Evolutionary conservation across 225 moss, liverwort and hornwort species (phyloP).

Genomic region (Lunularia cruciata): DNA sequence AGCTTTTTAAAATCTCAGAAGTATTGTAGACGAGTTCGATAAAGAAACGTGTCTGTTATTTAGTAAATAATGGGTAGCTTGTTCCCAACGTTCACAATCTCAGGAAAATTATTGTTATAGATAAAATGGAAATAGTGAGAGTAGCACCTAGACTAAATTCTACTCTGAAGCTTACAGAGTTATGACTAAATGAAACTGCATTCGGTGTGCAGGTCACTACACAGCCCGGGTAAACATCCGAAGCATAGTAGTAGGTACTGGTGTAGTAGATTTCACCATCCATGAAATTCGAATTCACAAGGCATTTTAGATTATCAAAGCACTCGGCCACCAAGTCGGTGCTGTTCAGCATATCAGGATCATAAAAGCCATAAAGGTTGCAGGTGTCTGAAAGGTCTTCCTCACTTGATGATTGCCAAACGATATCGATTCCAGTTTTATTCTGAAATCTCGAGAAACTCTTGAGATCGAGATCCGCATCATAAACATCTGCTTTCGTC

Average conservation of each 20-base stretch:
- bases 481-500: background rate
- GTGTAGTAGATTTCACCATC: background rate
- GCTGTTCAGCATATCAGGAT: background rate
- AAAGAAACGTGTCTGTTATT: too few species aligned
- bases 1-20: too few species aligned
- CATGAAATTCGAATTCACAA: background rate
- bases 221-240: background rate
- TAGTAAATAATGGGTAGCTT: too few species aligned
- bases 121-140: too few species aligned
- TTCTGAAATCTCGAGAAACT: background rate
- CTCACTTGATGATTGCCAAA: background rate
- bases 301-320: background rate
- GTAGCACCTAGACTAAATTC: too few species aligned
- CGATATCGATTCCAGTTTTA: background rate
- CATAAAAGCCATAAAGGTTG: background rate
- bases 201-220: background rate
- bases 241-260: slow-evolving; percentile 3
- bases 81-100: too few species aligned
- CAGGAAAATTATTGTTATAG: too few species aligned
- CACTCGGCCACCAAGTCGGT: background rate
- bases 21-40: too few species aligned
- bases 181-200: background rate
- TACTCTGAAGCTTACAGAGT: too few species aligned
- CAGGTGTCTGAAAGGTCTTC: background rate
- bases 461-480: background rate